phyloP scores from a whole-genome alignment of 140 eudicot genomes.

The Oenanthe javanica region DNA sequence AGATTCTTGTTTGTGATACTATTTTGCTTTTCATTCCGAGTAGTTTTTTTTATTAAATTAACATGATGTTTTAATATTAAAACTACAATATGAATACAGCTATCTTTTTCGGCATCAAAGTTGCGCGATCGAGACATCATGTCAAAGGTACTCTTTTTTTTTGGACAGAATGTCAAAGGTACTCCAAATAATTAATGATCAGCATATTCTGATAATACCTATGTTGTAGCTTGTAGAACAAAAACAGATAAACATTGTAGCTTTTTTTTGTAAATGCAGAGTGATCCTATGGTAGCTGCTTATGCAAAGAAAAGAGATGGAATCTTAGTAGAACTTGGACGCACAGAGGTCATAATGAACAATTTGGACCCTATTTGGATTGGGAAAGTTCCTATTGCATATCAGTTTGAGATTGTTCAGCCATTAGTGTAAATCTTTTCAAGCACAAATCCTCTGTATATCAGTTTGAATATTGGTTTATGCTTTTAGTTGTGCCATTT shows the following conservation, averaged over 20 bases:
- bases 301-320: conserved; percentile 63
- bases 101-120: conserved; percentile 74
- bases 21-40: background rate
- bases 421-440: conserved; percentile 55
- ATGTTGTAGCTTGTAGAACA: too few species aligned
- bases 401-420: conserved; percentile 92
- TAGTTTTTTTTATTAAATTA: too few species aligned
- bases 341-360: conserved; percentile 93
- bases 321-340: conserved; percentile 71
- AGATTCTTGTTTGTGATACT: background rate
- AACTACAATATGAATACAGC: conserved; percentile 37
- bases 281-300: conserved; percentile 93
- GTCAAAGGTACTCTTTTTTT: conserved; percentile 24
- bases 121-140: conserved; percentile 64
- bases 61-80: background rate
- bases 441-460: background rate
- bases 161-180: conserved; percentile 33
- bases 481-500: background rate
- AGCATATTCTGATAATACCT: background rate
- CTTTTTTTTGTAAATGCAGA: conserved; percentile 26
- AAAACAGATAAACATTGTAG: background rate
- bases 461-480: background rate
- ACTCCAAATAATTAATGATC: conserved; percentile 11
- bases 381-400: conserved; percentile 54
- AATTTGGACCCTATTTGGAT: conserved; percentile 78